Conservation (phyloP, 257 asterid species). For the Leonotis leonurus region DNA sequence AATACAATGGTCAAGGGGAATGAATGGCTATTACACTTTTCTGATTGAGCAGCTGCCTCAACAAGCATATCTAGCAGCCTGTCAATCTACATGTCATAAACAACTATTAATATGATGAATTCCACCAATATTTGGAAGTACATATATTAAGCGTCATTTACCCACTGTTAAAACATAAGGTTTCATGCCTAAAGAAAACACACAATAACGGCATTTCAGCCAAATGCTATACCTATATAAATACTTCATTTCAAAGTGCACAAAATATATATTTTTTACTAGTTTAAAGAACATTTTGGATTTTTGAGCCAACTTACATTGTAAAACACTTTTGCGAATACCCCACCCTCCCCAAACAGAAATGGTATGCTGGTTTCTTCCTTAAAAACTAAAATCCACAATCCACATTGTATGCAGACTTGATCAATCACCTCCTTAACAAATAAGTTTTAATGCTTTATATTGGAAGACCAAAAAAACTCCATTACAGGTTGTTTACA, state of each 20-base stretch:
- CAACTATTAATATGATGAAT: slow-evolving; percentile 15
- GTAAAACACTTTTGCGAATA: not conserved
- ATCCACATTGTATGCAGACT: not conserved
- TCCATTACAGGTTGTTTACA: not conserved
- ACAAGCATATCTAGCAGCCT: slow-evolving; percentile 73
- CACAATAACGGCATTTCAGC: not conserved
- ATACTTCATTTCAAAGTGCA: not conserved
- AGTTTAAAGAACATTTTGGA: not conserved
- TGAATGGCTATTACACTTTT: slow-evolving; percentile 48
- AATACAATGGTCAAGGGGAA: slow-evolving; percentile 87
- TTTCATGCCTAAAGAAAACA: not conserved
- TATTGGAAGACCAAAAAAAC: slow-evolving; percentile 1
- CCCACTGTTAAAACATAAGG: not conserved
- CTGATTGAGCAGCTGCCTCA: slow-evolving; percentile 72
- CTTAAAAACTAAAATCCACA: no score
- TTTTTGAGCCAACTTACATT: not conserved
- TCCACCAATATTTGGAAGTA: slow-evolving; percentile 5
- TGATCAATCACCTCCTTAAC: not conserved
- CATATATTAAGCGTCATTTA: not conserved
- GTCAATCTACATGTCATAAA: slow-evolving; percentile 55
- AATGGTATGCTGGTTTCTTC: not conserved
- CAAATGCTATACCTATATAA: not conserved
- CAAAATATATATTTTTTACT: not conserved
- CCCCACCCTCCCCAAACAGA: not conserved
- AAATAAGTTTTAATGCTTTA: not conserved